Conservation (phyloP, 768 basidiomycete genomes). For the Kwoniella sp. region DNA sequence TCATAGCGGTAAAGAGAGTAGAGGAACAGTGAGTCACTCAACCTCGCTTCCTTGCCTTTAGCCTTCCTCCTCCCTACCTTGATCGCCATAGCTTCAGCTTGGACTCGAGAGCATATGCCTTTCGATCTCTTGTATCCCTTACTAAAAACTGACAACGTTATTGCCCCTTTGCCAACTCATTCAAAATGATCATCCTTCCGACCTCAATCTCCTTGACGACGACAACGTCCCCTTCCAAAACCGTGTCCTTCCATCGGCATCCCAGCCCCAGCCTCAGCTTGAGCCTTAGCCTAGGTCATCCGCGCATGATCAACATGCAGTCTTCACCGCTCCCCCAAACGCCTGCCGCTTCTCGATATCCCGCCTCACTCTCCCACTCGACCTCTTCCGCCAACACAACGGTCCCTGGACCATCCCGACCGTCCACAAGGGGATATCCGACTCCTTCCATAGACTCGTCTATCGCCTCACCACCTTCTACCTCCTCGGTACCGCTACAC, state of each 20-base stretch:
- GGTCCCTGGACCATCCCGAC: constrained; percentile 29
- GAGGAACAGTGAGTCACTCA: not conserved
- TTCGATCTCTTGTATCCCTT: too few relatives aligned
- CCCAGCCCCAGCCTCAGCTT: constrained; percentile 2
- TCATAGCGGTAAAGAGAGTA: not conserved
- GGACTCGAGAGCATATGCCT: not conserved
- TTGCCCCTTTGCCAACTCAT: too few relatives aligned
- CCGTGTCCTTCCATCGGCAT: not conserved
- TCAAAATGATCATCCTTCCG: not conserved
- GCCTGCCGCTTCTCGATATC: constrained; percentile 26
- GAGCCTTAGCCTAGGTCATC: not conserved
- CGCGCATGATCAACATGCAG: not conserved
- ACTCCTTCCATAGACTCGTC: constrained; percentile 23
- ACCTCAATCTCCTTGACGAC: not conserved
- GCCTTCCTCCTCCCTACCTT: too few relatives aligned
- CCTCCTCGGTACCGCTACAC: constrained; percentile 10
- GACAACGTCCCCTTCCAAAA: not conserved
- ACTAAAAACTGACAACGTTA: too few relatives aligned
- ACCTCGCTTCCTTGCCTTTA: not conserved
- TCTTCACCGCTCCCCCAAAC: constrained; percentile 1
- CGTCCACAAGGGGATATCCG: constrained; percentile 12
- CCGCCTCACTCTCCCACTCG: constrained; percentile 30
- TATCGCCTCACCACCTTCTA: constrained; percentile 12
- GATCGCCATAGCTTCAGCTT: too few relatives aligned
- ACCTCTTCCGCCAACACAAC: not conserved